Conservation (phyloP, 2,329 filamentous ascomycete species). For the Chalaropsis thielavioides region DNA sequence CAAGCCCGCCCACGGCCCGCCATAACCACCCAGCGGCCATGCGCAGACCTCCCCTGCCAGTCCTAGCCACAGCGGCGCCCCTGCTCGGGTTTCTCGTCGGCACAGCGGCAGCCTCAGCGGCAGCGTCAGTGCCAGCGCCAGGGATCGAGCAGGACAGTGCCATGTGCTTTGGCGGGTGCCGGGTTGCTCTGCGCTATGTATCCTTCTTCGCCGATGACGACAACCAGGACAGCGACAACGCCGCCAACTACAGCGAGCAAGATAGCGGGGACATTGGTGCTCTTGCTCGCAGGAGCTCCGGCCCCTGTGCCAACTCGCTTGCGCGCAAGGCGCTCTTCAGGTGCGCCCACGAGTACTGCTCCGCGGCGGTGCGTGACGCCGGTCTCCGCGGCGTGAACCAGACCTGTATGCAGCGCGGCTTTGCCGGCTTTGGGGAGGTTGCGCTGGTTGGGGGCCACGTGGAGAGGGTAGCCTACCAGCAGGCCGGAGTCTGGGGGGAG, state of each 20-base stretch:
- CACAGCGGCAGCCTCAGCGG: not conserved
- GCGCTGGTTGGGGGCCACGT: not conserved
- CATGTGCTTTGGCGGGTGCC: constrained; percentile 9
- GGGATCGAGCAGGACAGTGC: not conserved
- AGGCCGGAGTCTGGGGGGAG: constrained; percentile 8
- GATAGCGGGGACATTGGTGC: not conserved
- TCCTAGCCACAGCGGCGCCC: not conserved
- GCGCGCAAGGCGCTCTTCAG: constrained; percentile 19
- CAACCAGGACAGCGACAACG: not conserved
- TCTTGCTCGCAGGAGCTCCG: not conserved
- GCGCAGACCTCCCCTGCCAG: not conserved
- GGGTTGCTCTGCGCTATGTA: constrained; percentile 10
- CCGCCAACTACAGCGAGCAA: not conserved
- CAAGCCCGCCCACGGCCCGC: not conserved
- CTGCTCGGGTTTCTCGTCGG: not conserved
- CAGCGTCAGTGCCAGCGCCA: not conserved
- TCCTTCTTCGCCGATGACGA: not conserved
- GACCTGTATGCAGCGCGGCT: constrained; percentile 25
- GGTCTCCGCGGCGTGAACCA: constrained; percentile 24
- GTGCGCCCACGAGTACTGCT: constrained; percentile 28
- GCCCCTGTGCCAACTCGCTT: constrained; percentile 6
- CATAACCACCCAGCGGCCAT: not conserved
- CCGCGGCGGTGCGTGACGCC: constrained; percentile 19
- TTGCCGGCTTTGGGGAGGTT: not conserved
- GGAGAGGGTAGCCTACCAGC: constrained; percentile 9